Conservation (phyloP, 2,329 filamentous ascomycete genomes). For the Ilyonectria robusta region DNA sequence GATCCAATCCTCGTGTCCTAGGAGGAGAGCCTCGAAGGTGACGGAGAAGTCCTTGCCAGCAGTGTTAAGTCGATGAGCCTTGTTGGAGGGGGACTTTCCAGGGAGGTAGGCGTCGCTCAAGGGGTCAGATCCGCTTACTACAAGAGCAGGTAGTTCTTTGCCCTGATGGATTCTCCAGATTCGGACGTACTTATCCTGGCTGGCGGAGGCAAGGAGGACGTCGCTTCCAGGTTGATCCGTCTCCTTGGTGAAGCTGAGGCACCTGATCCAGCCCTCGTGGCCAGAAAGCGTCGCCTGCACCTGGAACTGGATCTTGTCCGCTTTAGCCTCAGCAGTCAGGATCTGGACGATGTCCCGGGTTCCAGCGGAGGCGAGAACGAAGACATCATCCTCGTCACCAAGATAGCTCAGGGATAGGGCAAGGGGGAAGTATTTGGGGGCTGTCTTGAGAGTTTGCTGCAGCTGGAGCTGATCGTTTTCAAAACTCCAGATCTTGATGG, state of each 20-base stretch:
- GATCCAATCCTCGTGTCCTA: constrained; percentile 99
- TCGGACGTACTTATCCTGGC: constrained; percentile 97
- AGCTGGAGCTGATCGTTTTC: constrained; percentile 64
- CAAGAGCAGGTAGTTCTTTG: constrained; percentile 71
- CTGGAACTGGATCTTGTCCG: constrained; percentile 67
- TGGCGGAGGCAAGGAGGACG: constrained; percentile 89
- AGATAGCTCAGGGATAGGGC: constrained; percentile 78
- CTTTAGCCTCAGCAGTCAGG: constrained; percentile 70
- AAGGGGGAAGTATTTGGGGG: constrained; percentile 86
- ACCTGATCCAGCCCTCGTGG: constrained; percentile 95
- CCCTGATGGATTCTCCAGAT: constrained; percentile 89
- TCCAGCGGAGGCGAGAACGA: constrained; percentile 86
- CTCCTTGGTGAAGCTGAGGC: constrained; percentile 83
- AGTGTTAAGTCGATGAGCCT: constrained; percentile 82
- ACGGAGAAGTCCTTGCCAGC: constrained; percentile 78
- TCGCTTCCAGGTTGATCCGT: constrained; percentile 70
- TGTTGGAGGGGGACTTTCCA: constrained; percentile 87
- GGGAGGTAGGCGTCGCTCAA: constrained; percentile 70
- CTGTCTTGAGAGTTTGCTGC: constrained; percentile 79
- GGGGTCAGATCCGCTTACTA: constrained; percentile 68
- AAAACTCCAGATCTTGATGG: constrained; percentile 79
- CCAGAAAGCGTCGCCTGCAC: constrained; percentile 85
- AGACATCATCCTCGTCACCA: constrained; percentile 63
- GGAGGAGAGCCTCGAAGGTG: constrained; percentile 92
- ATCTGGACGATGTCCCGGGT: constrained; percentile 88